Conservation (phyloP, 2,329 filamentous ascomycete genomes). For the Penicillium psychrosexuale region DNA sequence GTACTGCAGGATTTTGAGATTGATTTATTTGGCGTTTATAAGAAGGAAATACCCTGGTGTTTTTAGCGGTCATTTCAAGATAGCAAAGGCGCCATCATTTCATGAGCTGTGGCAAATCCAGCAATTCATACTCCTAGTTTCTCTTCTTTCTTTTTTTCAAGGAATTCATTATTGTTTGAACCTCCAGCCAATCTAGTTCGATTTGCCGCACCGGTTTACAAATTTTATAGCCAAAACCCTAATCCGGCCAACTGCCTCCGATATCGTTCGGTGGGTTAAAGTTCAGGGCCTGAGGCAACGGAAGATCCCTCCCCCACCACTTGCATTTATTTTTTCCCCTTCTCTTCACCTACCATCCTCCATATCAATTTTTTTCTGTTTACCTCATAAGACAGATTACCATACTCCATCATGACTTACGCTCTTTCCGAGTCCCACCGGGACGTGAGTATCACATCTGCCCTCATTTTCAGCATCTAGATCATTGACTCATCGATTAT, state of each 20-base stretch:
- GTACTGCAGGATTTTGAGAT: background rate
- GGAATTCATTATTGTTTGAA: background rate
- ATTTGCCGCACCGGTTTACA: background rate
- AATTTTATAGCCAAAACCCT: conserved; percentile 2
- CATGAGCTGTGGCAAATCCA: background rate
- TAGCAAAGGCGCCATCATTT: background rate
- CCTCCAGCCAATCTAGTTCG: background rate
- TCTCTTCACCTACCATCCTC: conserved; percentile 7
- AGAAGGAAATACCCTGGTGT: conserved; percentile 9
- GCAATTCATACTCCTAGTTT: background rate
- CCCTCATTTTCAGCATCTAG: conserved; percentile 10
- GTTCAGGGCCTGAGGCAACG: conserved; percentile 17
- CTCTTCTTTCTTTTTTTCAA: background rate
- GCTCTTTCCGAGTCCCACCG: conserved; percentile 64
- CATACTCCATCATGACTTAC: conserved; percentile 49
- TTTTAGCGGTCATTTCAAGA: conserved; percentile 2
- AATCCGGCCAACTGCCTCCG: conserved; percentile 7
- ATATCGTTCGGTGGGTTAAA: conserved; percentile 7
- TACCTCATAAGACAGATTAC: conserved; percentile 10
- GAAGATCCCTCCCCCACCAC: conserved; percentile 24
- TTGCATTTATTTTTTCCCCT: conserved; percentile 18
- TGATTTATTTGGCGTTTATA: conserved; percentile 4
- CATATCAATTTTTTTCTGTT: conserved; percentile 7
- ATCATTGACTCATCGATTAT: conserved; percentile 35
- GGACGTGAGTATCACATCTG: conserved; percentile 51